Evolutionary conservation across 768 basidiomycete species (phyloP).

Genomic region (Kockovaella imperatae): DNA sequence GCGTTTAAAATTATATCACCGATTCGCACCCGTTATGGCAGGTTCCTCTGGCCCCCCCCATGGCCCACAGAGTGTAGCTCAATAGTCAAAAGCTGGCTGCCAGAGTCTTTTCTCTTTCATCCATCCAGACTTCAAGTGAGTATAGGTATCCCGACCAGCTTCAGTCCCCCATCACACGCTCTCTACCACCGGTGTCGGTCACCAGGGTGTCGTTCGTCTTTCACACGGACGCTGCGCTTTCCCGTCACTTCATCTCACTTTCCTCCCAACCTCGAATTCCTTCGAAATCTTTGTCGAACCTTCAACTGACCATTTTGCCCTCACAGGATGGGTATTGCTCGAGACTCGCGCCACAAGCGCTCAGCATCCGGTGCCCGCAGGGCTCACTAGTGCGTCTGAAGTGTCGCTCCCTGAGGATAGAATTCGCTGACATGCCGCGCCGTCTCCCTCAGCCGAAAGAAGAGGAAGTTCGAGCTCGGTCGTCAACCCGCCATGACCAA

Average conservation of each 20-base stretch:
- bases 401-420: background rate
- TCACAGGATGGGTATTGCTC: slow-evolving; percentile 70
- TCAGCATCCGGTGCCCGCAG: slow-evolving; percentile 60
- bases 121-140: slow-evolving; percentile 2
- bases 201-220: too few species aligned
- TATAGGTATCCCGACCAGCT: too few species aligned
- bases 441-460: slow-evolving; percentile 91
- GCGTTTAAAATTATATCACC: too few species aligned
- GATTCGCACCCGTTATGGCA: too few species aligned
- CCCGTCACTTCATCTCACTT: too few species aligned
- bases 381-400: slow-evolving; percentile 37
- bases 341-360: slow-evolving; percentile 95
- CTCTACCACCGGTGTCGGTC: too few species aligned
- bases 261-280: too few species aligned
- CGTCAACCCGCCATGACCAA: slow-evolving; percentile 97
- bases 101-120: background rate
- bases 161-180: too few species aligned
- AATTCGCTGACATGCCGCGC: slow-evolving; percentile 59
- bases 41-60: too few species aligned
- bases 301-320: slow-evolving; percentile 1
- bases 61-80: too few species aligned
- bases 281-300: background rate
- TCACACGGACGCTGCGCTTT: too few species aligned
- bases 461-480: slow-evolving; percentile 99
- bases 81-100: too few species aligned